These are phyloP conservation scores for Trichosporon asahii DNA, from an alignment of 1,284 basidiomycete genomes.

Conservation along the genomic window DNA sequence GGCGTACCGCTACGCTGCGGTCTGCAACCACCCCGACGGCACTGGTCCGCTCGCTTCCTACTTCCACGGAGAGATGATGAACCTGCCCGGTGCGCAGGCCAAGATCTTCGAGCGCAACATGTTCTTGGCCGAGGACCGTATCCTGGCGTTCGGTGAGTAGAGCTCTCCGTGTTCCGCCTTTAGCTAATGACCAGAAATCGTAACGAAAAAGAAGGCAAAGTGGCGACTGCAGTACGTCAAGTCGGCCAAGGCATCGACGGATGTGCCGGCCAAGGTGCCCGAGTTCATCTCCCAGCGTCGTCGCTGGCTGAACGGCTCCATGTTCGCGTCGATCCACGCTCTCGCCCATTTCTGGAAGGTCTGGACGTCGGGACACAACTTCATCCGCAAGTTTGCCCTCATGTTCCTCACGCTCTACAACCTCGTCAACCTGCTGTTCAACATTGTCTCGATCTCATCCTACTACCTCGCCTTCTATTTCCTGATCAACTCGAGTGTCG, in stretches of 20 bases:
- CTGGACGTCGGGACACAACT: slow-evolving; percentile 84
- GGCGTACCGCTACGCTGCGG: slow-evolving; percentile 82
- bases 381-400: slow-evolving; percentile 77
- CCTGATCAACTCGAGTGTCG: slow-evolving; percentile 66
- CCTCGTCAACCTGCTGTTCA: slow-evolving; percentile 47
- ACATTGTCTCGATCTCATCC: slow-evolving; percentile 71
- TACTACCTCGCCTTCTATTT: slow-evolving; percentile 51
- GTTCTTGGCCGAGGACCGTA: slow-evolving; percentile 67
- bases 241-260: slow-evolving; percentile 72
- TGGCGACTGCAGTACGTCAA: slow-evolving; percentile 83
- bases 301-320: slow-evolving; percentile 77
- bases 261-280: slow-evolving; percentile 69
- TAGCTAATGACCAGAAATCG: slow-evolving; percentile 35
- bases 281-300: slow-evolving; percentile 89
- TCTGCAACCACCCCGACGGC: slow-evolving; percentile 74
- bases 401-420: slow-evolving; percentile 57
- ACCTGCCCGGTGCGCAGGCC: slow-evolving; percentile 46
- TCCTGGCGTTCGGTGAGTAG: slow-evolving; percentile 41
- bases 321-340: slow-evolving; percentile 72
- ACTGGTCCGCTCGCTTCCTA: slow-evolving; percentile 84
- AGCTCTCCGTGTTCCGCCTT: neutral
- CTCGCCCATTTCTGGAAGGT: slow-evolving; percentile 79
- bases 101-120: slow-evolving; percentile 68
- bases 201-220: slow-evolving; percentile 46
- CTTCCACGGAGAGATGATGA: slow-evolving; percentile 89